These are phyloP conservation scores for Diplodia seriata DNA, from an alignment of 2,329 filamentous ascomycete species.

Conservation along the genomic window DNA sequence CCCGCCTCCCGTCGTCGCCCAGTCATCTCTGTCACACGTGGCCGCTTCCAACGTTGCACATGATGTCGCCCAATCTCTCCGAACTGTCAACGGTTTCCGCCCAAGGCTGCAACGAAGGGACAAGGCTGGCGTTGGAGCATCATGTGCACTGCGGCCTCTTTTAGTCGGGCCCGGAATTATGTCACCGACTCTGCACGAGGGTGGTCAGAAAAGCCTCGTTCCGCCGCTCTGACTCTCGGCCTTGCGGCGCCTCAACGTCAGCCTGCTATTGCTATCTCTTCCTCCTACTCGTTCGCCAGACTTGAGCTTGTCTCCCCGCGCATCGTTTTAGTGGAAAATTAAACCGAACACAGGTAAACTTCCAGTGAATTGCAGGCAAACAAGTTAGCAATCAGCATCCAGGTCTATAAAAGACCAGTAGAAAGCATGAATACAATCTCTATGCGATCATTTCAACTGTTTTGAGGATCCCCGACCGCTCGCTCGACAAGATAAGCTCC, in stretches of 20 bases:
- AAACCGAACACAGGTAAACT: no score
- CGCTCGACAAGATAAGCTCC: conserved; percentile 33
- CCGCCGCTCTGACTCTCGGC: background rate
- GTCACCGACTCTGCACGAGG: conserved; percentile 7
- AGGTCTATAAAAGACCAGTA: no score
- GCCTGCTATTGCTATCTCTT: no score
- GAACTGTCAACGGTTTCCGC: background rate
- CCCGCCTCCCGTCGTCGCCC: no score
- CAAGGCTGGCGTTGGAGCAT: background rate
- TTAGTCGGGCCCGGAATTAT: background rate
- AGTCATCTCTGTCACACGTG: background rate
- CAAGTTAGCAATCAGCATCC: no score
- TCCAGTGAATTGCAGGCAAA: no score
- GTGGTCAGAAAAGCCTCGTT: conserved; percentile 12
- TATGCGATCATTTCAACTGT: no score
- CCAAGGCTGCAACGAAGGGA: background rate
- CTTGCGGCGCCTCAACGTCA: background rate
- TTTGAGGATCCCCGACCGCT: conserved; percentile 10
- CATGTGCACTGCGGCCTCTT: conserved; percentile 2
- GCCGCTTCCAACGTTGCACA: background rate
- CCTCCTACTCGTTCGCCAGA: background rate
- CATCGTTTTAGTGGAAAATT: background rate
- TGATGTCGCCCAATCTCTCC: background rate
- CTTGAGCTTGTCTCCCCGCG: conserved; percentile 1
- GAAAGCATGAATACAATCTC: no score